Conservation (phyloP, 306 rosid genomes). For the Lathyrus aphaca region DNA sequence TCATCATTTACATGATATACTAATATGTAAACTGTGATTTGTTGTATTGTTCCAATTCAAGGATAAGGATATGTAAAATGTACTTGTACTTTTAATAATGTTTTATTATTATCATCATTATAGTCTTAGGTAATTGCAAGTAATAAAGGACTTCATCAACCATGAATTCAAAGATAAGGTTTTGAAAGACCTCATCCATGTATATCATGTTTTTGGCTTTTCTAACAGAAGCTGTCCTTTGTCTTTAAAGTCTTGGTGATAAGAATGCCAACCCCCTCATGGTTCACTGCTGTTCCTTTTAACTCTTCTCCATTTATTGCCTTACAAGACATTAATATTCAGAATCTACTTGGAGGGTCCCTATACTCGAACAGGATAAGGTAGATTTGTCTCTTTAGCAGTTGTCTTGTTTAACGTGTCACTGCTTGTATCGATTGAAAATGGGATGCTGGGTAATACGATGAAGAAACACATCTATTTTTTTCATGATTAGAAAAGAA, state of each 20-base stretch:
- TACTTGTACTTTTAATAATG: constrained; percentile 9
- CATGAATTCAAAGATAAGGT: constrained; percentile 38
- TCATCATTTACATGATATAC: constrained; percentile 45
- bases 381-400: constrained; percentile 19
- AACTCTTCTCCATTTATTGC: constrained; percentile 19
- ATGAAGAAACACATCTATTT: background rate
- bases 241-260: constrained; percentile 32
- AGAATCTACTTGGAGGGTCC: constrained; percentile 33
- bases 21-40: constrained; percentile 53
- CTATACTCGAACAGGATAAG: constrained; percentile 28
- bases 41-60: constrained; percentile 48
- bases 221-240: constrained; percentile 22
- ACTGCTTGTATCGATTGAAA: background rate
- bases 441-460: background rate
- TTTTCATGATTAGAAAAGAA: too few relatives aligned
- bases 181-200: constrained; percentile 34
- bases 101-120: background rate
- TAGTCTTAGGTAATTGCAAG: constrained; percentile 6
- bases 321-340: constrained; percentile 17
- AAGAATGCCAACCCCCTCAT: constrained; percentile 30
- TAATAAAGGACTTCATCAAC: constrained; percentile 30
- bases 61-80: constrained; percentile 39
- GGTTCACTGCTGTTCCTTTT: background rate
- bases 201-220: constrained; percentile 35
- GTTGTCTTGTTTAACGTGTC: constrained; percentile 17